Percentiles rank a stretch among this genome's conserved stretches.
These are phyloP conservation scores for Arachis hypogaea DNA, from an alignment of 306 rosid species.

Conservation along the genomic window DNA sequence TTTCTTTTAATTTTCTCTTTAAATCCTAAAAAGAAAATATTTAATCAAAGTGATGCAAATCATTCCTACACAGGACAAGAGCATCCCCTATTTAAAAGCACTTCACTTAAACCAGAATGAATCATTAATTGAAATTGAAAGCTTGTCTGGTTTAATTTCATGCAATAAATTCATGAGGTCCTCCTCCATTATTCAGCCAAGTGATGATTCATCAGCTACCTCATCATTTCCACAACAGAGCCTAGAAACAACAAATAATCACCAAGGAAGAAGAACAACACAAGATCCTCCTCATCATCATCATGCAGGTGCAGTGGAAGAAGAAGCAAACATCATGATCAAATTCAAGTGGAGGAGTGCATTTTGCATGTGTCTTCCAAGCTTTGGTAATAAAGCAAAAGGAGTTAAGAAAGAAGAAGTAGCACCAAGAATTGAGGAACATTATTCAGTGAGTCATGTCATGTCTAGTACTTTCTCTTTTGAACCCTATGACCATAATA, in stretches of 20 bases:
- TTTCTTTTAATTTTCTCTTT: no score
- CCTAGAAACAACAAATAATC: constrained; percentile 35
- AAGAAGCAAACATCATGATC: constrained; percentile 30
- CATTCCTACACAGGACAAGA: no score
- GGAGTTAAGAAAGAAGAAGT: constrained; percentile 48
- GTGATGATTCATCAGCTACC: constrained; percentile 48
- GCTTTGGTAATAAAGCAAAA: constrained; percentile 60
- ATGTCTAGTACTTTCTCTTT: constrained; percentile 77
- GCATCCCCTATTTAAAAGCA: background rate
- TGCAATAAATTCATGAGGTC: constrained; percentile 50
- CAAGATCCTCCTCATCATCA: constrained; percentile 31
- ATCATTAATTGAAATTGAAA: background rate
- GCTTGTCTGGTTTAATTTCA: background rate
- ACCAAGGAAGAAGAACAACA: constrained; percentile 48
- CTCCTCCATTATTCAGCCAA: constrained; percentile 43
- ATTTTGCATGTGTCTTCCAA: constrained; percentile 66
- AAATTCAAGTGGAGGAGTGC: constrained; percentile 61
- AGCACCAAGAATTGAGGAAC: constrained; percentile 31
- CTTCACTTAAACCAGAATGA: background rate
- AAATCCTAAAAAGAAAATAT: no score
- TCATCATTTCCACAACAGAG: constrained; percentile 3
- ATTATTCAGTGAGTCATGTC: constrained; percentile 38
- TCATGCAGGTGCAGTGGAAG: constrained; percentile 33
- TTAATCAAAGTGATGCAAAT: no score
- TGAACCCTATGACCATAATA: constrained; percentile 64